Base-by-base conservation (phyloP, 345 rosid species). In the Eucalyptus globulus region DNA sequence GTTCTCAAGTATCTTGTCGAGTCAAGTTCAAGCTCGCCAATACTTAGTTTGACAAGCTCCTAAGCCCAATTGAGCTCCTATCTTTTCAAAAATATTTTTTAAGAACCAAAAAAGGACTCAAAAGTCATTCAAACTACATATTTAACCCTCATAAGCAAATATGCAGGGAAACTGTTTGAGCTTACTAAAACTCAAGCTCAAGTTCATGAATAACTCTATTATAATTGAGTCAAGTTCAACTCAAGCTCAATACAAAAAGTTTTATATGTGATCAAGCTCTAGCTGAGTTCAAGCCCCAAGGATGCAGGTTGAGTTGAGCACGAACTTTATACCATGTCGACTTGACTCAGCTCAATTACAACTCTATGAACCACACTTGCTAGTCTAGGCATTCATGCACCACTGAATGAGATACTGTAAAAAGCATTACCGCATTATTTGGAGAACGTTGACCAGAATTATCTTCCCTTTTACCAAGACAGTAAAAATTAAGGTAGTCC, bases 401-500 rank as follows among this genome's bases (percentile, higher is more conserved):
- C 29, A 10, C 29, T 24, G 62, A 56, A 56, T 53, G 58, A 17
- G 49, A 76, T 49, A 16, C 31, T 21, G 62, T 11, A 37, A 34
- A n/a, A 65, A n/a, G 29, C 80, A 43, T 80, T 95, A 96, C 99
- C 99, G 5, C 58, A 86, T 53, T 93, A 89, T 92, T 94, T 69
- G 87, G 89, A 49, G 90, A 60, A 86, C 12, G 86, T 27, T 51
- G 43, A 40, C 86, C 54, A 14, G 72, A 53, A 43, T 58, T 56
- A 1, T 90, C 72, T 91, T 97, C 99, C 87, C 96, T 92, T 17
- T 96, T 97, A 88, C 98, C 99, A 88, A 97, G 92, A 90, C 99
- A 97, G 91, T 94, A 97, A 93, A 98, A 98, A 96, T 97, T 98
- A 56, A 98, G 99, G 95, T 96, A 98, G 87, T 98, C 98, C 85